Evolutionary conservation across 192 early-diverging fungal genomes (phyloP), one percentile per base, ranked within the genome.

Genomic region (Podila verticillata): DNA sequence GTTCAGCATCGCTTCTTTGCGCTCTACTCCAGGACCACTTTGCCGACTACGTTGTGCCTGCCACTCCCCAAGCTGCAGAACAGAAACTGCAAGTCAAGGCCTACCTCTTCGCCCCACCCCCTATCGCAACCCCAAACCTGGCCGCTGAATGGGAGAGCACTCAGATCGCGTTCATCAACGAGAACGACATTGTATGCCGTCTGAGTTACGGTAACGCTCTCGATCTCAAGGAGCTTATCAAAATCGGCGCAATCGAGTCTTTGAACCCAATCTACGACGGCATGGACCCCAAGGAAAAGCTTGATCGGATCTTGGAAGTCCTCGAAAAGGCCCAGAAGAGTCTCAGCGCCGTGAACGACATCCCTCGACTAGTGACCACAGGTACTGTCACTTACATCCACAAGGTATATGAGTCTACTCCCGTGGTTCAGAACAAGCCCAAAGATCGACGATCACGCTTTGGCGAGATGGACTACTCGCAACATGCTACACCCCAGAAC

Each of bases 181-280:
- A 84, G 60, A 84, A 74, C 60, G 83, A 84, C 44, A 71, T 84
- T 61, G 78, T 84, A 17, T 68, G 72, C 57, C 49, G 83, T 15
- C 29, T 84, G 17, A 75, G 73, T 44, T 84, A 84, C 28, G 83
- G 83, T 36, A 84, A 84, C 60, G 65, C 74, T 15, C 61, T 84
- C 64, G 83, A 84, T 58, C 68, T 84, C 62, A 84, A 84, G 65
- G 83, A 84, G 35, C 66, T 84, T n/a, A 75, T 84, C 59, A 84
- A 84, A 54, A 78, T 81, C 39, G 83, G 68, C 2, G 83, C 83
- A 13, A 36, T 79, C 29, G 83, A 84, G 51, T 72, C 73, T 1
- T 30, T 65, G 48, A 81, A 84, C 61, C 69, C 77, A 2, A 48
- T 49, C 20, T 84, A 84, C 35, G 61, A 79, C 9, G 75, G 63